Percentiles rank a stretch among this genome's conserved stretches.
phyloP scores from a whole-genome alignment of 1,284 basidiomycete genomes.

The Apiotrichum gracile region DNA sequence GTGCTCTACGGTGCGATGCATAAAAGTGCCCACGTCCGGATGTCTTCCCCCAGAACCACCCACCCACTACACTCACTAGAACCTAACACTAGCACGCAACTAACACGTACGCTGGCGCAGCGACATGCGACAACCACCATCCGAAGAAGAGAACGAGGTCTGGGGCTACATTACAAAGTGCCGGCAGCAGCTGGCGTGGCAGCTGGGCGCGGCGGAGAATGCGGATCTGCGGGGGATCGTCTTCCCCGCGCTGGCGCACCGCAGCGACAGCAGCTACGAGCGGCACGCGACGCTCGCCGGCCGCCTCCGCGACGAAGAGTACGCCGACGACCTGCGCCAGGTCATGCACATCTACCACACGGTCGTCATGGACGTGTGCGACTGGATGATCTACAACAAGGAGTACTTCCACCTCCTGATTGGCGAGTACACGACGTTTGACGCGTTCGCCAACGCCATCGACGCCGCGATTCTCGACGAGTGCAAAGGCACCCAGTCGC shows the following conservation, averaged over 20 bases:
- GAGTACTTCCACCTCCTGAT: slow-evolving; percentile 9
- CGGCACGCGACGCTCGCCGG: not conserved
- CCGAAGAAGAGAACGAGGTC: slow-evolving; percentile 5
- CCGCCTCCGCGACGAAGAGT: not conserved
- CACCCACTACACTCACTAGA: no score
- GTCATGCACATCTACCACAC: slow-evolving; percentile 11
- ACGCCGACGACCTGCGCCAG: slow-evolving; percentile 1
- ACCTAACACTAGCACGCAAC: no score
- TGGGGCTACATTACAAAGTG: slow-evolving; percentile 10
- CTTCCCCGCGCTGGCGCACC: slow-evolving; percentile 1
- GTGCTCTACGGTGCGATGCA: no score
- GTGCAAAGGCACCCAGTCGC: slow-evolving; percentile 1
- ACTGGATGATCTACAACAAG: slow-evolving; percentile 11
- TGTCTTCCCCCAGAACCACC: no score
- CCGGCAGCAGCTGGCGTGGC: slow-evolving; percentile 7
- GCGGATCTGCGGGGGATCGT: slow-evolving; percentile 7
- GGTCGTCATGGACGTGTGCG: slow-evolving; percentile 10
- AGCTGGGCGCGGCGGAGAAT: slow-evolving; percentile 4
- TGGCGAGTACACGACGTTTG: slow-evolving; percentile 2
- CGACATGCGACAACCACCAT: not conserved
- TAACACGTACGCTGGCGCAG: no score
- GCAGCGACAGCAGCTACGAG: not conserved
- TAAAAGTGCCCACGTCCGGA: no score
- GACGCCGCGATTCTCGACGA: slow-evolving; percentile 9
- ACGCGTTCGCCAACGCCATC: not conserved